Evolutionary conservation across 2,329 filamentous ascomycete genomes (phyloP).

Genomic region (Aspergillus alliaceus): DNA sequence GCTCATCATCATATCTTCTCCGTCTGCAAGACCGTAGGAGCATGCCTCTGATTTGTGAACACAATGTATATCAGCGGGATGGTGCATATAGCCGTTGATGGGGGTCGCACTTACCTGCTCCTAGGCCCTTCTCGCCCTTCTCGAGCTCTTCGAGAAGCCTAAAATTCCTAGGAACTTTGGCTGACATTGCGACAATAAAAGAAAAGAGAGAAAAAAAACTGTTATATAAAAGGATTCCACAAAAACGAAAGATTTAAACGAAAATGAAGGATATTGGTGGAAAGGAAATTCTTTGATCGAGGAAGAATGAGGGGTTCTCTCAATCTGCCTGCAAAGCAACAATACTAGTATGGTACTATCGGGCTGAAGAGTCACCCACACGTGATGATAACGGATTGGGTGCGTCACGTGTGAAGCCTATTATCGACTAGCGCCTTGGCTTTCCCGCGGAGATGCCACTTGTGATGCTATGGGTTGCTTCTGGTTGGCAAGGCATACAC

Average conservation of each 20-base stretch:
- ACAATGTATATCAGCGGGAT: conserved; percentile 24
- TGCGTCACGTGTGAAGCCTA: conserved; percentile 17
- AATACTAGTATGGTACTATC: not conserved
- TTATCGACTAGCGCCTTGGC: conserved; percentile 21
- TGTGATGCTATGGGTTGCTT: conserved; percentile 3
- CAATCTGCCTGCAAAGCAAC: conserved; percentile 15
- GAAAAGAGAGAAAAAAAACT: not conserved
- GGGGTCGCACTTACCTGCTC: conserved; percentile 61
- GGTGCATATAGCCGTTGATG: conserved; percentile 1
- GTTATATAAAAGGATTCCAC: not conserved
- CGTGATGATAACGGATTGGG: conserved; percentile 16
- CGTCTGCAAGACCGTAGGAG: conserved; percentile 92
- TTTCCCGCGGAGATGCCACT: conserved; percentile 22
- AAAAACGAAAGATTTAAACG: not conserved
- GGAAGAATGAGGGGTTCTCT: conserved; percentile 20
- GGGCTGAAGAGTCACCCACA: conserved; percentile 5
- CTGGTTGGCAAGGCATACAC: not conserved
- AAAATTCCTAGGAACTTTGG: conserved; percentile 93
- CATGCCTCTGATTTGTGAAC: conserved; percentile 70
- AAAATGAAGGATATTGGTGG: conserved; percentile 6
- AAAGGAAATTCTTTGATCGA: conserved; percentile 13
- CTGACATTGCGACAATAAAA: conserved; percentile 50
- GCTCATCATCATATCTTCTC: conserved; percentile 93
- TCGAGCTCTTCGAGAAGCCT: conserved; percentile 95
- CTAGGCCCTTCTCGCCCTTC: conserved; percentile 96